These are phyloP conservation scores for Sanghuangporus baumii DNA, from an alignment of 1,284 basidiomycete species.

Conservation along the genomic window DNA sequence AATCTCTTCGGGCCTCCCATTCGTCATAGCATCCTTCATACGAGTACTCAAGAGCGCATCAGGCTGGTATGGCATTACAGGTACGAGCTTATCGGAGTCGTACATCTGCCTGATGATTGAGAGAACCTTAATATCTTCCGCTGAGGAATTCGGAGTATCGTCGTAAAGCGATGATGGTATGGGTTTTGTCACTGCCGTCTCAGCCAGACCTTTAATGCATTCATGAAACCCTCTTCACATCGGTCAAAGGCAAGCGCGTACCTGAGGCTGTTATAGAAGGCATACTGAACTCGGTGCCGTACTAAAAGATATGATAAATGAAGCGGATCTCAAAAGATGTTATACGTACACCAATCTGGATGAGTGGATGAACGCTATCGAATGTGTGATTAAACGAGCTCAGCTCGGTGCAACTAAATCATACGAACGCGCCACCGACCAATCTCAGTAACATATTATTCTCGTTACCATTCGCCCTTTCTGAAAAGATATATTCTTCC, in stretches of 20 bases:
- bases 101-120: conserved; percentile 50
- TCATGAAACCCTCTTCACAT: background rate
- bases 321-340: background rate
- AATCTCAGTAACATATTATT: conserved; percentile 52
- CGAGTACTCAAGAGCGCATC: conserved; percentile 36
- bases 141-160: conserved; percentile 13
- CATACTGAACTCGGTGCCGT: conserved; percentile 56
- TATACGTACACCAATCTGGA: conserved; percentile 55
- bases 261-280: conserved; percentile 50
- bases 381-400: background rate
- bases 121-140: conserved; percentile 36
- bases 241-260: conserved; percentile 18
- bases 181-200: conserved; percentile 42
- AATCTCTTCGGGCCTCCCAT: conserved; percentile 42
- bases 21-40: conserved; percentile 31
- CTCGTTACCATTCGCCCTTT: conserved; percentile 40
- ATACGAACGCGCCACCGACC: conserved; percentile 48
- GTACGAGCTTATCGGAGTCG: conserved; percentile 44
- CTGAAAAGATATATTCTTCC: conserved; percentile 50
- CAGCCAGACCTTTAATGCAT: conserved; percentile 41
- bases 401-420: background rate
- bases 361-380: conserved; percentile 53
- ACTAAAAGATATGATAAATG: conserved; percentile 28
- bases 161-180: conserved; percentile 32
- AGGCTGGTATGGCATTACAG: conserved; percentile 48